Evolutionary conservation across 768 basidiomycete species (phyloP), one percentile per base, ranked within the genome.

Genomic region (Podaxis sp.): DNA sequence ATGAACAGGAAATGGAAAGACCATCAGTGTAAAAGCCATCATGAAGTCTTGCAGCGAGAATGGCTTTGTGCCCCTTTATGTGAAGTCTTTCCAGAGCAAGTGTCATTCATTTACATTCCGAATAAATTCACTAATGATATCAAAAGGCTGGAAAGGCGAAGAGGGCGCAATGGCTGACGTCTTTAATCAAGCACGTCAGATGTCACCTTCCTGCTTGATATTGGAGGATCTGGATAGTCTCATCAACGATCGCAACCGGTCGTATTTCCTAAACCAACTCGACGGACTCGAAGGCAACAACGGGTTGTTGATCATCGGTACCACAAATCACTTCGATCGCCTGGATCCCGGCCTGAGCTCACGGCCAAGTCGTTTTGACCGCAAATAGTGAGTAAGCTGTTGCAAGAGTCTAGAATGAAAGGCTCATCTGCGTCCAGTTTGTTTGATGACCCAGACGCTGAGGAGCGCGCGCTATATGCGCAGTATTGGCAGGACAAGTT

Each of bases 261-360:
- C 91, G 2, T 94, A 91, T 80, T 95, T 95, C 84, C 79, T 95
- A 53, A 95, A 95, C 69, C 88, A 94, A 70, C 76, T 92, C 7
- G 93, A 95, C 65, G 93, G 93, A 0, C 73, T 94, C 36, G 86
- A 88, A 69, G 83, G 86, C 33, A 94, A 94, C 68, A 86, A 93
- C 64, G 93, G 93, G 0, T 66, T 95, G 10, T 81, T 95, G 30
- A 76, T 94, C 67, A 87, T 94, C 60, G 87, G 84, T 17, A 86
- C 91, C 1, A 95, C 93, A 26, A 95, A 95, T 70, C 91, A 95
- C 73, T 87, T 93, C 64, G 90, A 93, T 46, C 77, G 82, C 50
- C 83, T 95, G 46, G 93, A 94, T 69, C 86, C 89, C 36, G 89
- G 87, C 6, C 72, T 95, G 63, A 88, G 89, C 65, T 84, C 78